Base-by-base conservation (phyloP, 2,329 filamentous ascomycete genomes). In the Nannizzia gypsea region DNA sequence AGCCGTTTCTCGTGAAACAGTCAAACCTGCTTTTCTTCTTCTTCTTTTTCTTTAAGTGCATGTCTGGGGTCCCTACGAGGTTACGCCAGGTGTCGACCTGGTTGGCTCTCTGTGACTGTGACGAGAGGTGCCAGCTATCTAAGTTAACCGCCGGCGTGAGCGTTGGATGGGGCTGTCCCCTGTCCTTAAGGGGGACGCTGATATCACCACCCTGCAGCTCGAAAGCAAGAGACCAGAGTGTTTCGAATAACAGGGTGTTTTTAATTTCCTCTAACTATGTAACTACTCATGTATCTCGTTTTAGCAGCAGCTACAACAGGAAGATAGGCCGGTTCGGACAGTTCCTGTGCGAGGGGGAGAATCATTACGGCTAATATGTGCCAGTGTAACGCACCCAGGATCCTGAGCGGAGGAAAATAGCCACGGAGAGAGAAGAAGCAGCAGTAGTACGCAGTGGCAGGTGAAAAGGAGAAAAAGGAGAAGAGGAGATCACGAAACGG, bases 401-500 rank as follows among this genome's bases (percentile, higher is more conserved):
- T n/a, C n/a, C 15, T 6, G 38, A n/a, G n/a, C 38, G 38, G 38
- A 42, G n/a, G 38, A 42, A 42, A 42, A 8, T 42, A n/a, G n/a
- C 15, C 38, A 42, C 15, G n/a, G 38, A 6, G n/a, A 42, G 31
- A 15, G 38, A 42, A 15, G 38, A 5, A 42, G 38, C 15, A 20
- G 38, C 13, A 42, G 3, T 6, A 3, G 9, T 11, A 13, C 31
- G 9, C 31, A 36, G 13, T 8, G 3, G 9, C 9, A 3, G 13
- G 31, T 4, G 22, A 34, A 8, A 56, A 6, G 13, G n/a, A 56
- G 57, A 56, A 46, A 42, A 63, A 61, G 13, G 50, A 24, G 31
- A 46, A 60, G 26, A 56, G 56, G n/a, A 56, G 52, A n/a, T n/a
- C n/a, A n/a, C n/a, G 31, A 9, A 26, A 34, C 31, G 22, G 22